Evolutionary conservation across 805 yeast genomes (phyloP).

Genomic region (baker's yeast (Saccharomyces cerevisiae)): DNA sequence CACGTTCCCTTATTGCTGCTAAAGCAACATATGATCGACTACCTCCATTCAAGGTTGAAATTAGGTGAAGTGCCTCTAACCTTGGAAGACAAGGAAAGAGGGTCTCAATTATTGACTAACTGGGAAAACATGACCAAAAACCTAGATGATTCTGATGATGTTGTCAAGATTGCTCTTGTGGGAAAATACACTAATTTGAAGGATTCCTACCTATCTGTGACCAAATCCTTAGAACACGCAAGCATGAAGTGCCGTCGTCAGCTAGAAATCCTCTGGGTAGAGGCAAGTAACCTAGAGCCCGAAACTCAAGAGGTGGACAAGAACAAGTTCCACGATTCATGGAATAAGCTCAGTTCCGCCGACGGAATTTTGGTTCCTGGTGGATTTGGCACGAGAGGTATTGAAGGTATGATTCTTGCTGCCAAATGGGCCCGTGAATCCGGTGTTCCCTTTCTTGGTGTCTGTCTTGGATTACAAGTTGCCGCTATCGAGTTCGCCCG

Average conservation of each 20-base stretch:
- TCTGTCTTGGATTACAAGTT: slow-evolving; percentile 93
- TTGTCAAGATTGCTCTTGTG: slow-evolving; percentile 89
- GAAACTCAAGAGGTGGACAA: slow-evolving; percentile 55
- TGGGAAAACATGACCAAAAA: slow-evolving; percentile 77
- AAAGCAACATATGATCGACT: slow-evolving; percentile 77
- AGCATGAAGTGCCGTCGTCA: slow-evolving; percentile 82
- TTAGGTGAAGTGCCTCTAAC: slow-evolving; percentile 43
- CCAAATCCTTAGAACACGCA: slow-evolving; percentile 91
- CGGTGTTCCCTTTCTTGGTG: slow-evolving; percentile 89
- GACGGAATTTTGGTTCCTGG: slow-evolving; percentile 98
- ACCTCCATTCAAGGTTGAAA: slow-evolving; percentile 58
- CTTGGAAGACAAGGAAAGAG: slow-evolving; percentile 47
- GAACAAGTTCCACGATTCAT: slow-evolving; percentile 83
- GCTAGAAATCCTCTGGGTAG: slow-evolving; percentile 91
- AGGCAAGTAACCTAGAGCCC: slow-evolving; percentile 81
- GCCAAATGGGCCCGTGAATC: slow-evolving; percentile 96
- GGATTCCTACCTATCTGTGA: slow-evolving; percentile 90
- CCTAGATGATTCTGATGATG: slow-evolving; percentile 76
- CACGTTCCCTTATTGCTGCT: slow-evolving; percentile 89
- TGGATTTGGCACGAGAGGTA: slow-evolving; percentile 95
- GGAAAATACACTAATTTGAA: slow-evolving; percentile 95
- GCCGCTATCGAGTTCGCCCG: slow-evolving; percentile 93
- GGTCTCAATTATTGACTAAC: slow-evolving; percentile 57
- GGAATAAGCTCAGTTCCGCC: slow-evolving; percentile 88
- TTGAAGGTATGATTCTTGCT: slow-evolving; percentile 95